Evolutionary conservation across 2,329 filamentous ascomycete genomes (phyloP), one percentile per base, ranked within the genome.

Genomic region (Acrocalymma vagum): DNA sequence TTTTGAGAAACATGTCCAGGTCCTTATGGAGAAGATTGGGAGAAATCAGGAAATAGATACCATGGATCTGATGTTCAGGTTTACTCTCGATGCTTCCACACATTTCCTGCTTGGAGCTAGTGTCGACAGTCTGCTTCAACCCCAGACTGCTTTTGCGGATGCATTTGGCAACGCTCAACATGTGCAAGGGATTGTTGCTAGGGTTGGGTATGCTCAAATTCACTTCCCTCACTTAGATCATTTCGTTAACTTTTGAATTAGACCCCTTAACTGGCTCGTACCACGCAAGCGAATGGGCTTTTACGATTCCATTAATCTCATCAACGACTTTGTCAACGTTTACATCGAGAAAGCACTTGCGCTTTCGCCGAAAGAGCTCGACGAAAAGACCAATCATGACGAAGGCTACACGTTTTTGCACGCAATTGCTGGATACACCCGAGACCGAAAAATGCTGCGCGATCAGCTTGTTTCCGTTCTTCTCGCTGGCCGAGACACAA

Each of bases 401-500:
- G 74, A 80, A 48, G 81, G 79, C 30, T 92, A 94, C 69, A 95
- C 88, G 2, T 95, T 96, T 73, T 80, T 96, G 14, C 88, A 96
- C 70, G 88, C 90, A 20, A 81, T 96, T 3, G 90, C 90, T 29
- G 78, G 80, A 25, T 92, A 90, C 72, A 96, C 91, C 0, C 83
- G 88, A 22, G 74, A 79, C 48, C 66, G 73, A 16, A 80, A 78
- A 38, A 81, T 90, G 4, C 79, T 96, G 10, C 88, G 90, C 22
- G 91, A 96, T 70, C 91, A 96, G 69, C 77, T 96, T 31, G 80
- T 69, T 15, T 62, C 58, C 29, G 81, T 96, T 9, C 80, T 96
- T 3, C 81, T 96, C 11, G 92, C 92, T 2, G 91, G 90, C 9
- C 82, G 88, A 15, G 92, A 96, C 69, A 96, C 92, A 10, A 96